Evolutionary conservation across 345 rosid genomes (phyloP).

Genomic region (Arabidopsis arenosa): DNA sequence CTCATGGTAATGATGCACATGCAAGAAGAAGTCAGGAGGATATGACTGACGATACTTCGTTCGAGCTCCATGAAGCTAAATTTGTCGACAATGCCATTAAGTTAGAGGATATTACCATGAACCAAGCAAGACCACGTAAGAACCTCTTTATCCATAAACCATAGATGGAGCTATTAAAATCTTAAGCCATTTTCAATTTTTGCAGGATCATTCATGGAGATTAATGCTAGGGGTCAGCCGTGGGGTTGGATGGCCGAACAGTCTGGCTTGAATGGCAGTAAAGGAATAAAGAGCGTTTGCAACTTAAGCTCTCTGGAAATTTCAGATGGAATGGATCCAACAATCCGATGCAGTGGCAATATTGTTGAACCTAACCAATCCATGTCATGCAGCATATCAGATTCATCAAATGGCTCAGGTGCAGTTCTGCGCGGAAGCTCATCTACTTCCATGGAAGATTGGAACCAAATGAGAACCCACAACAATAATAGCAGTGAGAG

Average conservation of each 20-base stretch:
- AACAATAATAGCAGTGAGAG: slow-evolving; percentile 57
- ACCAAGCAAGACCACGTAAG: slow-evolving; percentile 31
- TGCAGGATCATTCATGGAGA: slow-evolving; percentile 51
- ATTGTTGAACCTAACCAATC: slow-evolving; percentile 55
- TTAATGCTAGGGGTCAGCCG: slow-evolving; percentile 44
- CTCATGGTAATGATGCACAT: slow-evolving; percentile 44
- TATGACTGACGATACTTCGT: slow-evolving; percentile 32
- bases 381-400: slow-evolving; percentile 64
- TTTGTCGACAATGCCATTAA: slow-evolving; percentile 54
- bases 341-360: slow-evolving; percentile 52
- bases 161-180: slow-evolving; percentile 3
- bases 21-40: slow-evolving; percentile 24
- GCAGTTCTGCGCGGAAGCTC: slow-evolving; percentile 56
- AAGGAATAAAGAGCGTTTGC: slow-evolving; percentile 48
- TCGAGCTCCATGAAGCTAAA: slow-evolving; percentile 33
- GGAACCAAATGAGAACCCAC: slow-evolving; percentile 48
- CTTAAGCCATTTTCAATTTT: slow-evolving; percentile 12
- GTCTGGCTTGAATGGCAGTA: slow-evolving; percentile 46
- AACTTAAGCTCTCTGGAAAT: slow-evolving; percentile 45
- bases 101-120: slow-evolving; percentile 54
- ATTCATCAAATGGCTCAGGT: slow-evolving; percentile 69
- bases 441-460: slow-evolving; percentile 67
- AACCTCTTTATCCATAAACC: slow-evolving; percentile 22
- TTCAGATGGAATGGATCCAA: slow-evolving; percentile 51
- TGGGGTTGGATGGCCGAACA: slow-evolving; percentile 49